A percentile compares a stretch with the other conserved stretches of the same genome.
These are phyloP conservation scores for Pyrenophora graminea DNA, from an alignment of 2,329 filamentous ascomycete genomes.

Conservation along the genomic window DNA sequence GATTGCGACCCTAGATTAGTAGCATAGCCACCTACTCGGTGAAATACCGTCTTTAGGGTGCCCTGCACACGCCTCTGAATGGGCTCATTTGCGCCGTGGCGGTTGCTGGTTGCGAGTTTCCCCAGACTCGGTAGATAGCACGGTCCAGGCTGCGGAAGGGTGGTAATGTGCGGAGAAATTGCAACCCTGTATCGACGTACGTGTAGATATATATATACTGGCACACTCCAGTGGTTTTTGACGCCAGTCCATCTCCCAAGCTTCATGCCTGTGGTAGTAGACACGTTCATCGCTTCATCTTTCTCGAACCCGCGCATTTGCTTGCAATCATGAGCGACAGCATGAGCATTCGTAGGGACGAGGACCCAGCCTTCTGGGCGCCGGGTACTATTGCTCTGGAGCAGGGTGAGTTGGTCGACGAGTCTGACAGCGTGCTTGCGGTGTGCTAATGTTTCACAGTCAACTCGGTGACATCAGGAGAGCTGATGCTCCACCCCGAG, in stretches of 20 bases:
- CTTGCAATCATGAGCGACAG: not conserved
- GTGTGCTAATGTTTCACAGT: no score
- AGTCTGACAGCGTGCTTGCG: no score
- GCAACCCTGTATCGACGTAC: not conserved
- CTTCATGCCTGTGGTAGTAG: not conserved
- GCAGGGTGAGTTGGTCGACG: slow-evolving; percentile 5
- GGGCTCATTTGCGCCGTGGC: no score
- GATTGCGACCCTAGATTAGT: no score
- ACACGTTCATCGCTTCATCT: not conserved
- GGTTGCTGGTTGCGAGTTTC: no score
- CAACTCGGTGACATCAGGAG: not conserved
- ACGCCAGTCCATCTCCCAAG: not conserved
- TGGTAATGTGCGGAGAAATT: not conserved
- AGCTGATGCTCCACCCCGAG: slow-evolving; percentile 15
- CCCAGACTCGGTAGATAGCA: no score
- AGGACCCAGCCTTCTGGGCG: slow-evolving; percentile 14
- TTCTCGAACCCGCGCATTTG: not conserved
- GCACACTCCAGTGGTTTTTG: not conserved
- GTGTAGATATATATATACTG: not conserved
- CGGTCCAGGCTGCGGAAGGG: not conserved
- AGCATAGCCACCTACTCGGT: no score
- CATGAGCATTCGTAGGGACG: not conserved
- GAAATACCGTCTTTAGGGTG: no score
- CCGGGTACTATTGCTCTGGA: slow-evolving; percentile 15
- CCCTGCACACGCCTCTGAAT: no score